phyloP scores from a whole-genome alignment of 169 alveolate species.

The Plasmodium fragile region DNA sequence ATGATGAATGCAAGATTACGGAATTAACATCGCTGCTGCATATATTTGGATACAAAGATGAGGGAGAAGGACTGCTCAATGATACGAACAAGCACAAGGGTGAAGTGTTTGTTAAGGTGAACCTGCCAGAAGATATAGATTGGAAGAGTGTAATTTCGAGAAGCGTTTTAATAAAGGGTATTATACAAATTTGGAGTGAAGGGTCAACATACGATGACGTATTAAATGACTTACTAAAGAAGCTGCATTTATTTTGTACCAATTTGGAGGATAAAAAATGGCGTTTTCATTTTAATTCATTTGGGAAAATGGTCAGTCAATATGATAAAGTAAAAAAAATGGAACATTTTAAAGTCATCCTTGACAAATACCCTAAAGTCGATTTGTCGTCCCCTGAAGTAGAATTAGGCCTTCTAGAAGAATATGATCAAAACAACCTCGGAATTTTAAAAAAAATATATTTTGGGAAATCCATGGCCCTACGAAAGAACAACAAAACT shows the following conservation, averaged over 20 bases:
- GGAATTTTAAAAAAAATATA: conserved; percentile 63
- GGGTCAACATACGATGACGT: conserved; percentile 74
- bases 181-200: conserved; percentile 81
- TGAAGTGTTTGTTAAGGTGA: conserved; percentile 71
- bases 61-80: not conserved
- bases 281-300: conserved; percentile 74
- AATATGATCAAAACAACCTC: conserved; percentile 36
- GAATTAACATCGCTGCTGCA: conserved; percentile 78
- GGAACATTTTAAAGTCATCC: conserved; percentile 40
- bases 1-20: conserved; percentile 78
- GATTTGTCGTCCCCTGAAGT: conserved; percentile 53
- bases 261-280: conserved; percentile 66
- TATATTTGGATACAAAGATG: conserved; percentile 53
- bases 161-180: conserved; percentile 78
- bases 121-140: conserved; percentile 57
- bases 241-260: conserved; percentile 35
- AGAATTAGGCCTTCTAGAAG: conserved; percentile 73
- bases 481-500: conserved; percentile 1
- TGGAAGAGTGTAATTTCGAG: conserved; percentile 76
- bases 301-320: conserved; percentile 75
- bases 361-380: conserved; percentile 29
- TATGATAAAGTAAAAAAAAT: conserved; percentile 59
- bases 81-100: conserved; percentile 52
- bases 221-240: conserved; percentile 25
- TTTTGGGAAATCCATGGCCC: conserved; percentile 69